Conservation (phyloP, 148 eudicot genomes). For the Hydrangea macrophylla region DNA sequence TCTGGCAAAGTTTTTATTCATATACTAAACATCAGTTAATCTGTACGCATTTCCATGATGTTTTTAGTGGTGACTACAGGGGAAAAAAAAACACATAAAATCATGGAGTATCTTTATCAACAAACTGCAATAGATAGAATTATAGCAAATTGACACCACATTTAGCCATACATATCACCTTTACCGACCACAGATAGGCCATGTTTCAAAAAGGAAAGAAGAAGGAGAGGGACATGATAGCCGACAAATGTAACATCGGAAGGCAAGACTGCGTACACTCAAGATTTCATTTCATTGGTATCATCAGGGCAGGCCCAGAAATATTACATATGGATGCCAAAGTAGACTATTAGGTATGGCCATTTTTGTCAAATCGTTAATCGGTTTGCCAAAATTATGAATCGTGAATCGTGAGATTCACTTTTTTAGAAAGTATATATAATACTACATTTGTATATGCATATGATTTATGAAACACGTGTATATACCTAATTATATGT, state of each 20-base stretch:
- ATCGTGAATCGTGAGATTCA: no score
- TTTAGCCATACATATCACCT: background rate
- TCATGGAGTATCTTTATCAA: background rate
- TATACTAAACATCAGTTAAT: background rate
- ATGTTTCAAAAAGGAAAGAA: background rate
- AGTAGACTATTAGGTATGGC: background rate
- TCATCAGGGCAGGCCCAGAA: background rate
- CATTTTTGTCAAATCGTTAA: no score
- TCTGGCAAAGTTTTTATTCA: slow-evolving; percentile 33
- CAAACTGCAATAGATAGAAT: background rate
- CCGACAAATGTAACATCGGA: background rate
- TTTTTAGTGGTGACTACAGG: background rate
- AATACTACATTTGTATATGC: no score
- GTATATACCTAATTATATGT: no score
- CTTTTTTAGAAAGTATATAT: no score
- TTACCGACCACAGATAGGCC: background rate
- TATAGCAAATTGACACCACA: background rate
- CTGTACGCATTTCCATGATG: background rate
- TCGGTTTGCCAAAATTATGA: no score
- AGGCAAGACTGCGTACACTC: background rate
- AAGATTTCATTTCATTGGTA: background rate
- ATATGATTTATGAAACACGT: no score
- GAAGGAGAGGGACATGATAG: background rate
- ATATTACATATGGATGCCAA: background rate
- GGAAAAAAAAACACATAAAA: background rate